A percentile compares a stretch with the other conserved stretches of the same genome.
These are phyloP conservation scores for Linanthus parryae DNA, from an alignment of 148 eudicot species.

Conservation along the genomic window DNA sequence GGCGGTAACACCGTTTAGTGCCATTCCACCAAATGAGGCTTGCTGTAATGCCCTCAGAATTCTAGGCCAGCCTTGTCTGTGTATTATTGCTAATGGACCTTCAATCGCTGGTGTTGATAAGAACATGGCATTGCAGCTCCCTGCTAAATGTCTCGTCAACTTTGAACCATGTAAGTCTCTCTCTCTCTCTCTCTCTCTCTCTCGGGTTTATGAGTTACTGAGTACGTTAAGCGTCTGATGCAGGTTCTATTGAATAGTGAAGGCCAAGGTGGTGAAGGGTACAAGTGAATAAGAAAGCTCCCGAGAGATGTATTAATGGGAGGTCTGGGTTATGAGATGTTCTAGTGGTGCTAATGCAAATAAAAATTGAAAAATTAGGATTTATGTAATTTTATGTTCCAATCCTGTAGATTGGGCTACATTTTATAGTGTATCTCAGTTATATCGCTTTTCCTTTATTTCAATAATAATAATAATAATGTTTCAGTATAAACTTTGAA, in stretches of 20 bases:
- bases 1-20: constrained; percentile 66
- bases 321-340: too few relatives aligned
- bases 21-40: constrained; percentile 70
- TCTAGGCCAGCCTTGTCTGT: constrained; percentile 83
- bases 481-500: too few relatives aligned
- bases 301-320: too few relatives aligned
- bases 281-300: too few relatives aligned
- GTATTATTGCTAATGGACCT: constrained; percentile 85
- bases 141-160: constrained; percentile 63
- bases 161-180: constrained; percentile 61
- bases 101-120: constrained; percentile 85
- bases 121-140: constrained; percentile 89
- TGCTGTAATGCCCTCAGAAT: constrained; percentile 70
- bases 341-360: too few relatives aligned
- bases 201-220: not conserved
- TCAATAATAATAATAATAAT: too few relatives aligned
- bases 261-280: not conserved
- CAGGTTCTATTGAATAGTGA: not conserved
- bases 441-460: too few relatives aligned
- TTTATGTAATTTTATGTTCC: too few relatives aligned
- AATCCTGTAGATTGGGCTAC: too few relatives aligned
- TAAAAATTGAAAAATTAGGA: too few relatives aligned
- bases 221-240: not conserved
- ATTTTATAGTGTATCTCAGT: too few relatives aligned
- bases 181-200: not conserved